Percentiles rank a stretch among this genome's conserved stretches.
Conservation (phyloP, 2,329 filamentous ascomycete species). For the Pseudogymnoascus sp. region DNA sequence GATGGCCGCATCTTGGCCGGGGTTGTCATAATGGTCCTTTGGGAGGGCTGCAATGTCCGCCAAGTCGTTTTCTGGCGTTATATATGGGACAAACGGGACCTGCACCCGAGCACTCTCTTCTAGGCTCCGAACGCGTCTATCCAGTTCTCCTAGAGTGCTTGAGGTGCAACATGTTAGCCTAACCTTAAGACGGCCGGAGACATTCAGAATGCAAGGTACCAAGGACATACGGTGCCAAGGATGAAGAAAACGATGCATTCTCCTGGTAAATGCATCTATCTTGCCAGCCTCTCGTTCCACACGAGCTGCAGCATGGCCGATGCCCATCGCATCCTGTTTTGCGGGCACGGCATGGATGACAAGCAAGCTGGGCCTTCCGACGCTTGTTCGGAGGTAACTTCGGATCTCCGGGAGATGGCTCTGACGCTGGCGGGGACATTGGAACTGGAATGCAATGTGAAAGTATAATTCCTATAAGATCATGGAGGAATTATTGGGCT, state of each 20-base stretch:
- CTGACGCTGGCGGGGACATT: background rate
- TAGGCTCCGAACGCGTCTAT: background rate
- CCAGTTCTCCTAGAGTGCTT: background rate
- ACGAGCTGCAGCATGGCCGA: conserved; percentile 11
- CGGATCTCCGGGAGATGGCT: background rate
- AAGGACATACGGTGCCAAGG: background rate
- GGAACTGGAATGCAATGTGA: conserved; percentile 6
- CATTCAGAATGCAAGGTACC: background rate
- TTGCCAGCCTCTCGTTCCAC: conserved; percentile 9
- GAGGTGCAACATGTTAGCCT: background rate
- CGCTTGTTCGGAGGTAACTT: background rate
- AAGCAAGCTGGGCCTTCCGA: conserved; percentile 14
- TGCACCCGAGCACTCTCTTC: background rate
- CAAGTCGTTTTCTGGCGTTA: background rate
- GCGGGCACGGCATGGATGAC: conserved; percentile 12
- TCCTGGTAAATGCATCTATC: conserved; percentile 13
- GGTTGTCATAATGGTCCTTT: background rate
- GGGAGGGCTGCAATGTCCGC: background rate
- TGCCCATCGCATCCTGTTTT: conserved; percentile 15
- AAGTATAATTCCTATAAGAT: background rate
- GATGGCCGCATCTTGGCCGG: background rate
- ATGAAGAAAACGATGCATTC: background rate
- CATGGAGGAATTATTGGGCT: background rate
- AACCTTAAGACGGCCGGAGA: background rate
- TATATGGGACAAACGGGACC: background rate